These are phyloP conservation scores for Coniosporium apollinis DNA, from an alignment of 495 filamentous ascomycete species.

Conservation along the genomic window DNA sequence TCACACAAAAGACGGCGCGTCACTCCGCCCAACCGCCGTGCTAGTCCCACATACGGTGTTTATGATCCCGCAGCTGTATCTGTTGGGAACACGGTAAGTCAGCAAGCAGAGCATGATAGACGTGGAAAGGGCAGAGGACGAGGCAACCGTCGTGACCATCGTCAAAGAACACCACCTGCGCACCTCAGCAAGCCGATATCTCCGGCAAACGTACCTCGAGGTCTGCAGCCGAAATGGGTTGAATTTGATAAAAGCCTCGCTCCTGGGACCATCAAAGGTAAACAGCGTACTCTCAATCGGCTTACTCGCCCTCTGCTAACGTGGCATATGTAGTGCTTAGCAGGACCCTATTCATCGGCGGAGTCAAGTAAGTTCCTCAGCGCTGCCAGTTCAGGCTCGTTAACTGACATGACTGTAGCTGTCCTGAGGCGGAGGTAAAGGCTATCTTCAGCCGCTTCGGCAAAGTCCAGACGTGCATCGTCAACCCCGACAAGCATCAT, in stretches of 20 bases:
- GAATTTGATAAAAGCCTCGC: slow-evolving; percentile 62
- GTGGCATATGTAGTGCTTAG: slow-evolving; percentile 47
- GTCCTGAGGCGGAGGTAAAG: slow-evolving; percentile 64
- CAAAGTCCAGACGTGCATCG: slow-evolving; percentile 88
- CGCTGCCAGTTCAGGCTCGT: too few relatives aligned
- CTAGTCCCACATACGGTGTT: too few relatives aligned
- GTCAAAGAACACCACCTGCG: too few relatives aligned
- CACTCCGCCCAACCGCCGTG: too few relatives aligned
- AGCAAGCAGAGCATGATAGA: too few relatives aligned
- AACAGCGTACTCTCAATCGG: slow-evolving; percentile 7
- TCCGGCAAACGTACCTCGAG: too few relatives aligned
- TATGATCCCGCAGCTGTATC: too few relatives aligned
- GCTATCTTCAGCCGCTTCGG: slow-evolving; percentile 64
- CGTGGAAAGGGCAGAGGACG: too few relatives aligned
- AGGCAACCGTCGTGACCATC: too few relatives aligned
- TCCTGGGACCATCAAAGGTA: slow-evolving; percentile 64
- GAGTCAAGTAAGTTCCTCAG: slow-evolving; percentile 75
- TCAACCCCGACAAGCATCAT: slow-evolving; percentile 92
- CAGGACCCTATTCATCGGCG: slow-evolving; percentile 88
- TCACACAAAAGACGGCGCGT: too few relatives aligned
- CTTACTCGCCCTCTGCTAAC: background rate
- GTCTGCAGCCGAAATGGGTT: slow-evolving; percentile 65
- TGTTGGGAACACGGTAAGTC: too few relatives aligned
- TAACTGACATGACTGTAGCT: slow-evolving; percentile 34
- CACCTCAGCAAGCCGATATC: too few relatives aligned